Conservation (phyloP, 148 eudicot genomes). For the Dianthus caryophyllus region DNA sequence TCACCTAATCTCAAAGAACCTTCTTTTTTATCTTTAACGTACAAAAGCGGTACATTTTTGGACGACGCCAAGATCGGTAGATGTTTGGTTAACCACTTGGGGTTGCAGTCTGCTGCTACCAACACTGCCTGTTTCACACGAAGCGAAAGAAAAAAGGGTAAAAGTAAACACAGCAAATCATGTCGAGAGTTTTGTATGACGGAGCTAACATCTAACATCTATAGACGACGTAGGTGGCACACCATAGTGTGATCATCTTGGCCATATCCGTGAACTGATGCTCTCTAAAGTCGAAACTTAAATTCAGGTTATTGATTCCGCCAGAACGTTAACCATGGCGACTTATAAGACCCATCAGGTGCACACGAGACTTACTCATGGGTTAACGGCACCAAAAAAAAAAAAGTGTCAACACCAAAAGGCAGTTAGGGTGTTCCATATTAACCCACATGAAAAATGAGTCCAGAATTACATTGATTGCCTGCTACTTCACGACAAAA, state of each 20-base stretch:
- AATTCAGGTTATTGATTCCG: background rate
- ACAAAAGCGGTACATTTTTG: constrained; percentile 60
- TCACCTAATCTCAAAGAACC: constrained; percentile 81
- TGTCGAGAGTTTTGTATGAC: background rate
- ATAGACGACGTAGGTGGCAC: too few species aligned
- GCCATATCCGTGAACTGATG: background rate
- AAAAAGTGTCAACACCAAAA: too few species aligned
- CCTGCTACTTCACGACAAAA: too few species aligned
- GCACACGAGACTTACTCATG: too few species aligned
- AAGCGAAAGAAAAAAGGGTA: background rate
- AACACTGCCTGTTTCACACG: constrained; percentile 50
- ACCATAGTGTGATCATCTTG: background rate
- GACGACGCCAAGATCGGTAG: constrained; percentile 67
- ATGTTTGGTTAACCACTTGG: constrained; percentile 76
- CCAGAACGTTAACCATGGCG: background rate
- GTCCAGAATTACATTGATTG: too few species aligned
- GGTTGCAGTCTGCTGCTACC: constrained; percentile 76
- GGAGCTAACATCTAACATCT: too few species aligned
- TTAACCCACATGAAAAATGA: too few species aligned
- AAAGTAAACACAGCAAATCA: background rate
- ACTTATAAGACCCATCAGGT: too few species aligned
- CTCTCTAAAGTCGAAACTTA: background rate
- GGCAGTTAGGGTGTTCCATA: too few species aligned
- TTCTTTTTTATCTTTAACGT: constrained; percentile 60
- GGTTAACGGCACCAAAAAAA: too few species aligned